A percentile compares a stretch with the other conserved stretches of the same genome.
These are phyloP conservation scores for Fusarium avenaceum DNA, from an alignment of 2,329 filamentous ascomycete species.

Conservation along the genomic window DNA sequence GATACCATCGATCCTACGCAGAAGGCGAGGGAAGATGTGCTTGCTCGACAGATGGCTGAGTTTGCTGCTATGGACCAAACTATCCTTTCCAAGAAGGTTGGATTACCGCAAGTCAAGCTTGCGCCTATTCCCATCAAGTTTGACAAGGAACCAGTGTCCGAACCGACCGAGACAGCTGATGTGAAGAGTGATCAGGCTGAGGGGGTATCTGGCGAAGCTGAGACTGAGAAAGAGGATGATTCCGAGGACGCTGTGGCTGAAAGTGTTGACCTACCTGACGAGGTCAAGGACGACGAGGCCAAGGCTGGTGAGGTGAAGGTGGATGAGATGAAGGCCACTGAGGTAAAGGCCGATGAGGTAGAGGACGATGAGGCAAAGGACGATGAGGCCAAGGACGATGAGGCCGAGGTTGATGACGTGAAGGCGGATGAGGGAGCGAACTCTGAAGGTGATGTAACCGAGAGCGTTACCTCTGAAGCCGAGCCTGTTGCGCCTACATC, in stretches of 20 bases:
- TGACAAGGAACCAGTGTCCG: conserved; percentile 52
- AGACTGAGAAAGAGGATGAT: conserved; percentile 16
- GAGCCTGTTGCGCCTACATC: neutral
- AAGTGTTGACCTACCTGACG: conserved; percentile 6
- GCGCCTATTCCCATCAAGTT: conserved; percentile 64
- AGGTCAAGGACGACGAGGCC: conserved; percentile 2
- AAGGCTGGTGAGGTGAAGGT: conserved; percentile 2
- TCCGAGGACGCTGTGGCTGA: conserved; percentile 20
- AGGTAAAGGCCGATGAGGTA: neutral
- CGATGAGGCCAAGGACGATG: neutral
- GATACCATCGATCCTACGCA: conserved; percentile 47
- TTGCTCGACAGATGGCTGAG: conserved; percentile 67
- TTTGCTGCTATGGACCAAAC: conserved; percentile 75
- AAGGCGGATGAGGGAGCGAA: neutral
- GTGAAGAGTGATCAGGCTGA: conserved; percentile 22
- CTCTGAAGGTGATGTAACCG: neutral
- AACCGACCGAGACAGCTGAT: conserved; percentile 46
- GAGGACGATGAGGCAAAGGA: neutral
- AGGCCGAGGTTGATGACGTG: conserved; percentile 7
- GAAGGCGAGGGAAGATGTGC: conserved; percentile 52
- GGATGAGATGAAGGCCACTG: neutral
- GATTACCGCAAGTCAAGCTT: conserved; percentile 59
- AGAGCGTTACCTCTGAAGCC: conserved; percentile 6
- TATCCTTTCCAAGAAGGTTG: conserved; percentile 69
- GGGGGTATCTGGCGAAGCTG: neutral